Percentiles rank a stretch among this genome's conserved stretches.
Evolutionary conservation across 805 yeast genomes (phyloP).

Genomic region (Nakazawaea populi): DNA sequence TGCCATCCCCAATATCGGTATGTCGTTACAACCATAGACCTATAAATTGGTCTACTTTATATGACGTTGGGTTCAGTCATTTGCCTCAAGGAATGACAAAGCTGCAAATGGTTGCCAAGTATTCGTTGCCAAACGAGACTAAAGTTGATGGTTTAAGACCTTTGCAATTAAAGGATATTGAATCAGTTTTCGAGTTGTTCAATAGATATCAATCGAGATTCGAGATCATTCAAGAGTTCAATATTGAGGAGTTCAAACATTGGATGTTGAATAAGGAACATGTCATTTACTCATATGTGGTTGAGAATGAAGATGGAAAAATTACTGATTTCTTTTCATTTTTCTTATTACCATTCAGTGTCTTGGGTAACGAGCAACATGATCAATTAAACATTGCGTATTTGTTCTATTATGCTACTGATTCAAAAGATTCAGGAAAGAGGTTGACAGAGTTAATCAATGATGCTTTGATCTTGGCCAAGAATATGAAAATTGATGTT

Average conservation of each 20-base stretch:
- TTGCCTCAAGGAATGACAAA: slow-evolving; percentile 68
- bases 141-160: slow-evolving; percentile 50
- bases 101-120: slow-evolving; percentile 58
- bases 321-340: slow-evolving; percentile 89
- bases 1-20: slow-evolving; percentile 89
- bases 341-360: slow-evolving; percentile 83
- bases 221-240: slow-evolving; percentile 67
- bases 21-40: slow-evolving; percentile 94
- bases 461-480: slow-evolving; percentile 76
- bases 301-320: slow-evolving; percentile 52
- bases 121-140: slow-evolving; percentile 48
- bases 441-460: slow-evolving; percentile 58
- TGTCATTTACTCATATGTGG: slow-evolving; percentile 76
- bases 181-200: slow-evolving; percentile 55
- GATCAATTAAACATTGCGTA: slow-evolving; percentile 79
- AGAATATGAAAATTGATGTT: slow-evolving; percentile 70
- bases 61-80: slow-evolving; percentile 86
- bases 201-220: slow-evolving; percentile 59
- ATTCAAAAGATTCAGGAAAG: slow-evolving; percentile 42
- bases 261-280: slow-evolving; percentile 62
- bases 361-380: slow-evolving; percentile 59
- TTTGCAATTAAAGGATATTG: slow-evolving; percentile 56
- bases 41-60: slow-evolving; percentile 81
- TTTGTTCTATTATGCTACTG: slow-evolving; percentile 82
- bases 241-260: slow-evolving; percentile 63